Percentiles rank a stretch among this genome's conserved stretches.
Conservation (phyloP, 371 early-diverging fungal genomes). For the Mucor irregularis region DNA sequence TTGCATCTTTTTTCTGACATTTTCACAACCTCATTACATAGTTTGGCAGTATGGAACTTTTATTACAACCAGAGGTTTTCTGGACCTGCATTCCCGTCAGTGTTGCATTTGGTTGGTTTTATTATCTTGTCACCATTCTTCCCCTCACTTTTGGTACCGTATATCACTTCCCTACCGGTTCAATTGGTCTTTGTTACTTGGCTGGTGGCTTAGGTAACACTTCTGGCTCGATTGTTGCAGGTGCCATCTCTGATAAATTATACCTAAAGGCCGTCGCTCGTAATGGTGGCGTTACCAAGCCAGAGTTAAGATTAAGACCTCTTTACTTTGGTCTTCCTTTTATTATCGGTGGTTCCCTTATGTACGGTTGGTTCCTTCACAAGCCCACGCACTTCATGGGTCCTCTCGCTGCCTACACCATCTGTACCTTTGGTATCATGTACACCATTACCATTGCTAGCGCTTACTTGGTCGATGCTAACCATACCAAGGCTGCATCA, state of each 20-base stretch:
- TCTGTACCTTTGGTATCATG: slow-evolving; percentile 38
- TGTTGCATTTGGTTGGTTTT: slow-evolving; percentile 52
- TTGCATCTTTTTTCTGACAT: no score
- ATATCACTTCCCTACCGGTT: slow-evolving; percentile 48
- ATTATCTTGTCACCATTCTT: slow-evolving; percentile 45
- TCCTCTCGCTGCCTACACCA: slow-evolving; percentile 25
- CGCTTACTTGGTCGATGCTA: slow-evolving; percentile 35
- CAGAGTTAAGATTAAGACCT: slow-evolving; percentile 27
- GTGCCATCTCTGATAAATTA: slow-evolving; percentile 29
- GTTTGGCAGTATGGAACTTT: slow-evolving; percentile 30
- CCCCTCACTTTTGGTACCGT: slow-evolving; percentile 36
- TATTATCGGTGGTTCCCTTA: slow-evolving; percentile 21
- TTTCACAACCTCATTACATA: no score
- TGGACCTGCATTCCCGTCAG: slow-evolving; percentile 26
- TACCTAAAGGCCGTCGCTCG: slow-evolving; percentile 20
- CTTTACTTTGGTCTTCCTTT: slow-evolving; percentile 31
- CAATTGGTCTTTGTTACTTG: slow-evolving; percentile 50
- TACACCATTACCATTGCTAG: slow-evolving; percentile 32
- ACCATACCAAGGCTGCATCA: slow-evolving; percentile 35
- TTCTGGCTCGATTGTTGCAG: slow-evolving; percentile 44
- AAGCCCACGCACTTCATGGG: slow-evolving; percentile 26
- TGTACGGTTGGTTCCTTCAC: slow-evolving; percentile 45
- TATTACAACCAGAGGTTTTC: slow-evolving; percentile 22
- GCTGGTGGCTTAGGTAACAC: slow-evolving; percentile 54
- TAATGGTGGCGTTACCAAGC: slow-evolving; percentile 14